Conservation (phyloP, 176 grass and related monocot genomes). For the Raddia distichophylla region DNA sequence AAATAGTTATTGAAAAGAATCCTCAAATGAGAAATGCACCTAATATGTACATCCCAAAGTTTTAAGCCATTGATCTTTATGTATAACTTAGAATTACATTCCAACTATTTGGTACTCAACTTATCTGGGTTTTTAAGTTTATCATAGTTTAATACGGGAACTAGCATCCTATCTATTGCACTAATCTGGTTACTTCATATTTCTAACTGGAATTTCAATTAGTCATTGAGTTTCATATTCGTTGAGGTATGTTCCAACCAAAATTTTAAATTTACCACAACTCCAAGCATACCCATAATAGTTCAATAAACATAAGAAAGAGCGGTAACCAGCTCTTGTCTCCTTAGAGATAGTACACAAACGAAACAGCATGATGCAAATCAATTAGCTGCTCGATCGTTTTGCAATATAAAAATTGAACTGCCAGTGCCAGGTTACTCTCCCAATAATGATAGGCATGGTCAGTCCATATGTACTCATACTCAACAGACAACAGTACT, state of each 20-base stretch:
- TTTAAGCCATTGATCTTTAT: too few relatives aligned
- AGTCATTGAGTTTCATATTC: neutral
- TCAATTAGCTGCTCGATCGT: neutral
- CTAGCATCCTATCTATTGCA: too few relatives aligned
- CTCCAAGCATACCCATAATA: neutral
- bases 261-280: neutral
- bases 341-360: neutral
- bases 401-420: neutral
- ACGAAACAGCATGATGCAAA: neutral
- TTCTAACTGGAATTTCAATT: neutral
- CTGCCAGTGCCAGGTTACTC: neutral
- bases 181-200: neutral
- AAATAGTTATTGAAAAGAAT: too few relatives aligned
- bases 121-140: too few relatives aligned
- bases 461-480: too few relatives aligned
- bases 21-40: too few relatives aligned
- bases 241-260: neutral
- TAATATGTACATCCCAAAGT: too few relatives aligned
- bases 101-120: too few relatives aligned
- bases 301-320: neutral
- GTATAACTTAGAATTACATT: too few relatives aligned
- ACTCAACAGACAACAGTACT: neutral
- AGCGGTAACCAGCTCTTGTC: neutral
- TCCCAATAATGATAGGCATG: neutral
- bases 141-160: too few relatives aligned